Base-by-base conservation (phyloP, 1,284 basidiomycete genomes). In the Ustilago sp. region DNA sequence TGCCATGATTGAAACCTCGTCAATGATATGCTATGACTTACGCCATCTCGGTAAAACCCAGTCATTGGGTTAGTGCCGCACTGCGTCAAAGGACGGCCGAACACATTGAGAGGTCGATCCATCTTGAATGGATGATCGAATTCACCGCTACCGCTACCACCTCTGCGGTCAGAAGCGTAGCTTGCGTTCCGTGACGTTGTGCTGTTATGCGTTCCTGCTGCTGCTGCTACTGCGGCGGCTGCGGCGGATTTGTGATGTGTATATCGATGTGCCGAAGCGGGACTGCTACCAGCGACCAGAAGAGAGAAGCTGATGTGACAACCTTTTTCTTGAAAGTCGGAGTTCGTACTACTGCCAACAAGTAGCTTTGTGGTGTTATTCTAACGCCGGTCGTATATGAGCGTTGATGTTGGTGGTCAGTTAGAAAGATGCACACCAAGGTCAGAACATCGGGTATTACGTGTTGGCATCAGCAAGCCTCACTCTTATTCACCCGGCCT, bases 31-130 rank as follows among this genome's bases (percentile, higher is more conserved):
- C 3, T 28, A 28, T 28, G 23, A 77, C 77, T 17, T 60, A 75
- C 72, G 23, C 78, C 77, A 54, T 80, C 78, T 12, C 80, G 41
- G 51, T 80, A 81, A 55, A 80, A 81, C 11, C 80, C 80, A 9
- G 80, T 81, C 47, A 81, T 51, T 12, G 80, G 80, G 23, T 59
- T 51, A 8, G 77, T 81, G 6, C 75, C 72, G 36, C 80, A 81
- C 51, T 68, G 62, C 36, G 72, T 59, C 36, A 81, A 59, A 1
- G 71, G 73, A 1, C 66, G 66, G 9, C 74, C 79, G 23, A 80
- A 75, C 8, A 81, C 72, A 28, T 81, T 81, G 32, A 78, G n/a
- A 0, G 80, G 71, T 28, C 62, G 68, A n/a, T 74, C 76, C 73
- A 80, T 80, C 47, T 64, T 73, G 69, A 69, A 68, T 7, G 70